Conservation (phyloP, 1,139 yeast genomes). For the Pichia terricola region DNA sequence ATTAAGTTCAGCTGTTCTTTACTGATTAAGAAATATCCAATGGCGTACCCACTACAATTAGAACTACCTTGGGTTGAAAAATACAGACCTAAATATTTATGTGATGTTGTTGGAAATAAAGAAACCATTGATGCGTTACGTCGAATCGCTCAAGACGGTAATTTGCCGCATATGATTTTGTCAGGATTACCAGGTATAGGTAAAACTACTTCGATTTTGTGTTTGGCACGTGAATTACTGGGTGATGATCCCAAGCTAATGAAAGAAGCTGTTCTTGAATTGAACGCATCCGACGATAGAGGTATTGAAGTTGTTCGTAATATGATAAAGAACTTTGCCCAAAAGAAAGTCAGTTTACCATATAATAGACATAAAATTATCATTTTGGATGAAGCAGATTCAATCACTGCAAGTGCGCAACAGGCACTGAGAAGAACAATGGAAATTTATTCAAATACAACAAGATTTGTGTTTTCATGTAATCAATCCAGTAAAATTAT, state of each 20-base stretch:
- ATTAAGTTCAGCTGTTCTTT: too few relatives aligned
- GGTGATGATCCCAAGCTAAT: slow-evolving; percentile 45
- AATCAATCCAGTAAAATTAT: slow-evolving; percentile 89
- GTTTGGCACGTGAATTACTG: slow-evolving; percentile 76
- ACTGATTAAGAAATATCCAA: too few relatives aligned
- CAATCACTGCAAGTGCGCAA: slow-evolving; percentile 98
- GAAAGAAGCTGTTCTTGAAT: slow-evolving; percentile 77
- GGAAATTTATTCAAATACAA: slow-evolving; percentile 91
- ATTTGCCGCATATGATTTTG: slow-evolving; percentile 93
- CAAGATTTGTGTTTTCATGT: slow-evolving; percentile 97
- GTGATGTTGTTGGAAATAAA: slow-evolving; percentile 87
- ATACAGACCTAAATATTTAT: slow-evolving; percentile 70
- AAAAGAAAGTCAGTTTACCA: slow-evolving; percentile 70
- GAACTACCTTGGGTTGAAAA: slow-evolving; percentile 68
- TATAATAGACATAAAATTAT: slow-evolving; percentile 79
- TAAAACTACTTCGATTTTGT: slow-evolving; percentile 86
- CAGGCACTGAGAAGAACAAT: slow-evolving; percentile 94
- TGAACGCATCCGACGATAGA: slow-evolving; percentile 94
- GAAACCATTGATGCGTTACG: slow-evolving; percentile 82
- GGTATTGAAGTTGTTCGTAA: slow-evolving; percentile 93
- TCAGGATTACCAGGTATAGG: slow-evolving; percentile 97
- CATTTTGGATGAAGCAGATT: slow-evolving; percentile 90
- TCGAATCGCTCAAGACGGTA: slow-evolving; percentile 83
- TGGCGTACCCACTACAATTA: slow-evolving; percentile 26
- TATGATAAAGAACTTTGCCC: slow-evolving; percentile 90